Base-by-base conservation (phyloP, 1,284 basidiomycete genomes). In the Pseudozyma flocculosa region DNA sequence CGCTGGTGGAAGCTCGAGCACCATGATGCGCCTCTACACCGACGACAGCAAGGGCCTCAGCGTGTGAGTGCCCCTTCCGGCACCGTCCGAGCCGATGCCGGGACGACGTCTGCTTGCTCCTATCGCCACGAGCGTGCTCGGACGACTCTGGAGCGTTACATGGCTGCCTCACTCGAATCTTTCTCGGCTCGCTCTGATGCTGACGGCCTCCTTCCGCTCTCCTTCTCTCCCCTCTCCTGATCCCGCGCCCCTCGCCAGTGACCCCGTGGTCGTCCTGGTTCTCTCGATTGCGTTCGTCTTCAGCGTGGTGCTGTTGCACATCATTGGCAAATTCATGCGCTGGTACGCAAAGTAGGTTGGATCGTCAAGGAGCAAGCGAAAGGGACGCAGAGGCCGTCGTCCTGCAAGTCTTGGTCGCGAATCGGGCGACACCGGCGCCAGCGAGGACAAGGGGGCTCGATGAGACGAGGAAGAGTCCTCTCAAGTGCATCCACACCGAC, bases 261-360 rank as follows among this genome's bases (percentile, higher is more conserved):
- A 98, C 81, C 94, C 94, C 7, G 96, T 93, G 81, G 93, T 97
- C 69, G 93, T 97, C 65, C 87, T 97, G 59, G 90, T 97, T 63
- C 87, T 98, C 39, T 95, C 94, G 22, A 86, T 98, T 59, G 92
- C 91, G 30, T 98, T 98, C 84, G 96, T 98, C 81, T 92, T 88
- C 53, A 95, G 92, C 54, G 96, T 98, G 78, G 96, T 98, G 85
- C 92, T 93, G 86, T 88, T 98, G 43, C 94, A 98, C 81, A 94
- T 98, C 79, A 88, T 92, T 51, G 92, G 91, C 73, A 96, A 96
- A 83, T 82, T 95, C 78, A 90, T 94, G 78, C 86, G 90, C 66
- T 85, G 86, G 48, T 90, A 95, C 81, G 86, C 89, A 69, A 92
- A 92, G 82, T 92, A 43, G 50, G 13, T 5, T 7, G 17, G 8